A percentile compares a stretch with the other conserved stretches of the same genome.
Evolutionary conservation across 2,329 filamentous ascomycete species (phyloP).

Genomic region (Aspergillus sp.): DNA sequence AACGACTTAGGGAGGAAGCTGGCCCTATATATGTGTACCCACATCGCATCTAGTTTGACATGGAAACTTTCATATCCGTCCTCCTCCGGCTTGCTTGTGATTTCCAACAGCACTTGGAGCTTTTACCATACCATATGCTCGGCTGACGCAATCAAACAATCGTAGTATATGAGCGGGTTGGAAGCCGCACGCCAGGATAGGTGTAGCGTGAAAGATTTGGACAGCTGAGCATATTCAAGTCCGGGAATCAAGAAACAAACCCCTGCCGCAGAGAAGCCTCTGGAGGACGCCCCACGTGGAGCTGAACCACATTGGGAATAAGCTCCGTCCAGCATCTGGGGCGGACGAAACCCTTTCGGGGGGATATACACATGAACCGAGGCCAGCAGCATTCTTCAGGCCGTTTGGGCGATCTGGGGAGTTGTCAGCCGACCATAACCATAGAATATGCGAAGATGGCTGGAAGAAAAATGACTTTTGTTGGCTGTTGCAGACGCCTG

Average conservation of each 20-base stretch:
- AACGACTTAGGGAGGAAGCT: neutral
- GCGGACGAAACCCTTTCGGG: neutral
- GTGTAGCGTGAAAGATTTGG: neutral
- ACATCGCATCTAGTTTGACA: neutral
- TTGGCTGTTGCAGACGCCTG: neutral
- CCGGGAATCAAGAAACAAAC: neutral
- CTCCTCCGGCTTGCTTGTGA: neutral
- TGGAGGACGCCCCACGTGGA: neutral
- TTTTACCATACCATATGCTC: neutral
- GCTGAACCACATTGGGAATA: neutral
- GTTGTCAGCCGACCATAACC: neutral
- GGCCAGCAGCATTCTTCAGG: neutral
- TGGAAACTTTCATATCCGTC: neutral
- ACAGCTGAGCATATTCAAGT: neutral
- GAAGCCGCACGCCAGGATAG: neutral
- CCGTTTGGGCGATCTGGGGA: neutral
- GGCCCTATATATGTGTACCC: neutral
- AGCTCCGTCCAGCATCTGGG: neutral
- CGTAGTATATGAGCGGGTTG: neutral
- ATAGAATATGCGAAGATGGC: neutral
- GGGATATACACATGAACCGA: slow-evolving; percentile 4
- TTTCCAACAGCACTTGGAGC: neutral
- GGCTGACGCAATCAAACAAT: neutral
- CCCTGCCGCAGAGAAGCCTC: neutral
- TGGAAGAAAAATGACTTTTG: neutral